Base-by-base conservation (phyloP, 2,329 filamentous ascomycete species). In the Talaromyces sp. region DNA sequence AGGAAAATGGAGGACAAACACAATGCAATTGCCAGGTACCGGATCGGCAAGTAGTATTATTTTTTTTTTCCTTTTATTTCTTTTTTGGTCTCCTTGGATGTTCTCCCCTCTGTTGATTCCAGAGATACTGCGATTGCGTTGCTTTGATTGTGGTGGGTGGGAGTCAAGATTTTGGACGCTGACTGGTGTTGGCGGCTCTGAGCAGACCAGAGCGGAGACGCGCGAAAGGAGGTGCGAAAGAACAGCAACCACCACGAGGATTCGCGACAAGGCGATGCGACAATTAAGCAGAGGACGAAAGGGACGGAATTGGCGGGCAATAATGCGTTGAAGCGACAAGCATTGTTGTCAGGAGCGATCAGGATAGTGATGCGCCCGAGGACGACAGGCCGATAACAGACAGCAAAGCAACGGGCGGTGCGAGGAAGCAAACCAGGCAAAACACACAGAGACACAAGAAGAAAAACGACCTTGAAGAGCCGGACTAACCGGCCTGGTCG, bases 271-370 rank as follows among this genome's bases (percentile, higher is more conserved):
- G 26, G 14, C 26, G 48, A 52, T 19, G 59, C 54, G 58, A 64
- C 48, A 65, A 64, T 58, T 61, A 61, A 56, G 29, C 29, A 19
- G 29, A 26, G 10, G 29, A 38, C 19, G 51, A 43, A 26, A 41
- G 14, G 26, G 64, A 58, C 56, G 52, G 54, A 65, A 69, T 66
- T 67, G 66, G 65, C 61, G 63, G 57, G 58, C 54, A 58, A 60
- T 55, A 58, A 60, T 55, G 59, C 51, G 54, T 63, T 62, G 62
- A 57, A 62, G 53, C 58, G 62, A 63, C 54, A 59, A 63, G 59
- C 69, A 70, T 66, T 62, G 63, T 67, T 68, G 68, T 66, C 65
- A 63, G 61, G 61, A 60, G 26, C 61, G 61, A 53, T 54, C 53
- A 56, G 31, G 32, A 48, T n/a, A 21, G 43, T 19, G 43, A 46